A percentile compares a stretch with the other conserved stretches of the same genome.
Conservation (phyloP, 306 rosid species). For the Cicer arietinum region DNA sequence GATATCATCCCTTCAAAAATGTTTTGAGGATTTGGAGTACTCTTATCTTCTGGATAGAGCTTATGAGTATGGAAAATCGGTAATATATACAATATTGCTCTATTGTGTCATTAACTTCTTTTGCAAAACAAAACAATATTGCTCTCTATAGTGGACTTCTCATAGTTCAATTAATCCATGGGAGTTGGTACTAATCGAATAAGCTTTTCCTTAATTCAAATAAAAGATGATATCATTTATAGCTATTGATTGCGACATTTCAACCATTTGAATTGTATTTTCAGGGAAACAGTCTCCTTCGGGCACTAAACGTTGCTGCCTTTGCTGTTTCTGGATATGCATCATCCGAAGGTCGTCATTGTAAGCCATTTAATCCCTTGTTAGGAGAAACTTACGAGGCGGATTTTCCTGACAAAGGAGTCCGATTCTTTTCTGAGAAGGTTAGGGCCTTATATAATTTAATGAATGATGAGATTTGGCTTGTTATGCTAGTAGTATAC, state of each 20-base stretch:
- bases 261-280: slow-evolving; percentile 37
- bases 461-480: slow-evolving; percentile 27
- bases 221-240: slow-evolving; percentile 35
- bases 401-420: slow-evolving; percentile 86
- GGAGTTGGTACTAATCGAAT: no score
- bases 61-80: slow-evolving; percentile 82
- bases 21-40: slow-evolving; percentile 95
- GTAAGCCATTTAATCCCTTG: slow-evolving; percentile 98
- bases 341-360: slow-evolving; percentile 92
- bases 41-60: slow-evolving; percentile 90
- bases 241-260: slow-evolving; percentile 30
- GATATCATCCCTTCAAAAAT: slow-evolving; percentile 94
- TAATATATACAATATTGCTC: slow-evolving; percentile 47
- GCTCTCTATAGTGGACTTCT: slow-evolving; percentile 3
- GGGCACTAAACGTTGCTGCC: slow-evolving; percentile 89
- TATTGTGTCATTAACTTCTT: slow-evolving; percentile 11
- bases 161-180: not conserved
- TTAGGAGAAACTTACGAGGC: slow-evolving; percentile 99
- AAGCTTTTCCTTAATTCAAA: slow-evolving; percentile 21
- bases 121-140: slow-evolving; percentile 23
- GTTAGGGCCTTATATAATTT: slow-evolving; percentile 50
- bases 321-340: slow-evolving; percentile 99
- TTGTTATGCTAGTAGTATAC: slow-evolving; percentile 23
- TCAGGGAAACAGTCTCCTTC: slow-evolving; percentile 90
- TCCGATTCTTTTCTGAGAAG: slow-evolving; percentile 98